Percentiles rank a stretch among this genome's conserved stretches.
Conservation (phyloP, 2,329 filamentous ascomycete genomes). For the Penicillium aurantiogriseum region DNA sequence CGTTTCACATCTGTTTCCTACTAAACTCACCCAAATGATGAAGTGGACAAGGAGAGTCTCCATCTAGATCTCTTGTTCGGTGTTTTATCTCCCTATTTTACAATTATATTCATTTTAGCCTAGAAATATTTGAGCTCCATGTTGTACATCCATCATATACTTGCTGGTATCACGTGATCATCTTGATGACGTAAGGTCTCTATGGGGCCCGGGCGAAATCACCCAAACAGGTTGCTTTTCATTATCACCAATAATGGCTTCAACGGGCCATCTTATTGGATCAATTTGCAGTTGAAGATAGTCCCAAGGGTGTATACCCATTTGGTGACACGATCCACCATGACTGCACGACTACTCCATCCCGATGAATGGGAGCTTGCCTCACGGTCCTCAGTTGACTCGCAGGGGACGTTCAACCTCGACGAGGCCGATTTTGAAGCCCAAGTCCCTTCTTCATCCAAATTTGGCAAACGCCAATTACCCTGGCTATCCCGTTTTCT, state of each 20-base stretch:
- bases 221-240: background rate
- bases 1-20: background rate
- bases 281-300: slow-evolving; percentile 1
- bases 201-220: background rate
- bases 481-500: slow-evolving; percentile 33
- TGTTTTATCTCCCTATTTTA: background rate
- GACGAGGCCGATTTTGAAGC: slow-evolving; percentile 45
- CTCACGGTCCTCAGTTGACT: slow-evolving; percentile 41
- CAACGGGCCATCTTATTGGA: background rate
- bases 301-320: slow-evolving; percentile 15
- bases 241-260: background rate
- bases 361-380: slow-evolving; percentile 45
- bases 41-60: accelerated
- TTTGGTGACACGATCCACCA: slow-evolving; percentile 20
- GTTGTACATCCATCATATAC: background rate
- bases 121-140: background rate
- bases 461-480: slow-evolving; percentile 21
- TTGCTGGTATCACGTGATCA: background rate
- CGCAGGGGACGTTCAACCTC: slow-evolving; percentile 42
- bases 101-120: background rate
- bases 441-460: slow-evolving; percentile 30
- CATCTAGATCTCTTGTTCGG: no score
- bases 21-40: background rate
- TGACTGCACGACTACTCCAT: slow-evolving; percentile 40
- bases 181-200: slow-evolving; percentile 8